Percentiles rank a stretch among this genome's conserved stretches.
Conservation (phyloP, 345 rosid species). For the Diplotaxis tenuifolia region DNA sequence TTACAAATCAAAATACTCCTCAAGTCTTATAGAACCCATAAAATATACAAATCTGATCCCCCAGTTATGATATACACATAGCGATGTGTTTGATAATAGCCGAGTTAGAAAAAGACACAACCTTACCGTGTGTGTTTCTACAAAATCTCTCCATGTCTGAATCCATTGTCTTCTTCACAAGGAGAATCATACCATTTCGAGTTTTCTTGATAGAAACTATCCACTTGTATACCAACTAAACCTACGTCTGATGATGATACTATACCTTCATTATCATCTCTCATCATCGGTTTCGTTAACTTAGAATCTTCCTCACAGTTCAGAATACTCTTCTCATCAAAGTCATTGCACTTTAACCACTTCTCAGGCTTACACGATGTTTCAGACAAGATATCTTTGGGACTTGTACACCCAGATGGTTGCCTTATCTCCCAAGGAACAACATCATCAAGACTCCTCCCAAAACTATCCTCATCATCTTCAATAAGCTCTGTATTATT, state of each 20-base stretch:
- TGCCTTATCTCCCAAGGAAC: slow-evolving; percentile 82
- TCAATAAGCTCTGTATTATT: slow-evolving; percentile 73
- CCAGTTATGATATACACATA: slow-evolving; percentile 9
- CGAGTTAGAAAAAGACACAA: too few species aligned
- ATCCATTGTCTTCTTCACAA: slow-evolving; percentile 84
- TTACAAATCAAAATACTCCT: slow-evolving; percentile 21
- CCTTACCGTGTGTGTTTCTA: too few species aligned
- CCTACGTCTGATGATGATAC: slow-evolving; percentile 75
- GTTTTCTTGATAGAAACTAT: slow-evolving; percentile 95
- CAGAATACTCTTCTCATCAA: slow-evolving; percentile 89
- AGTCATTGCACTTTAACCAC: slow-evolving; percentile 88
- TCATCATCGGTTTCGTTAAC: slow-evolving; percentile 78
- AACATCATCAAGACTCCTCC: slow-evolving; percentile 85
- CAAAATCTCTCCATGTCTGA: slow-evolving; percentile 77
- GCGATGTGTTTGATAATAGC: slow-evolving; percentile 8
- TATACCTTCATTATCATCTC: slow-evolving; percentile 55
- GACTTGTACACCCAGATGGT: slow-evolving; percentile 56
- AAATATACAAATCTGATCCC: slow-evolving; percentile 36
- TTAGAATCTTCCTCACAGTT: slow-evolving; percentile 90
- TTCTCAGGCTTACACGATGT: slow-evolving; percentile 85
- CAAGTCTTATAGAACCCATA: slow-evolving; percentile 6
- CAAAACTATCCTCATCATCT: slow-evolving; percentile 90
- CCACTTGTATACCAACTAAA: slow-evolving; percentile 88
- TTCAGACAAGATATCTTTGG: slow-evolving; percentile 66
- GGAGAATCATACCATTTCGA: slow-evolving; percentile 97